Evolutionary conservation across 495 filamentous ascomycete species (phyloP).

Genomic region (Penicillium alfredii): DNA sequence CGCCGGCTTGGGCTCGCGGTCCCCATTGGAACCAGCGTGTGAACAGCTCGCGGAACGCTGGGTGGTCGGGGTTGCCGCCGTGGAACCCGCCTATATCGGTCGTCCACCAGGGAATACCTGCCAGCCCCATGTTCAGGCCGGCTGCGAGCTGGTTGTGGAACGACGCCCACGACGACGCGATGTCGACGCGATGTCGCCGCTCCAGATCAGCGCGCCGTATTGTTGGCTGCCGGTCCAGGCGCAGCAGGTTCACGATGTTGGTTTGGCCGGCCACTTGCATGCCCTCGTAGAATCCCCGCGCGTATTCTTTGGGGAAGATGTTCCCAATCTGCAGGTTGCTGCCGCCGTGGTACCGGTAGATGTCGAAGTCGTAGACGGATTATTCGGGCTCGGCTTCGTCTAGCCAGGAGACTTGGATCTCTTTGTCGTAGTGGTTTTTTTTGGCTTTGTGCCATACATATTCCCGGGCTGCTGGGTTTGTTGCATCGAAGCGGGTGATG

Average conservation of each 20-base stretch:
- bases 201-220: conserved; percentile 56
- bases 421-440: conserved; percentile 50
- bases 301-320: conserved; percentile 50
- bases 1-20: conserved; percentile 48
- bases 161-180: conserved; percentile 48
- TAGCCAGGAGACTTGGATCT: conserved; percentile 56
- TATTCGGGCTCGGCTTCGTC: conserved; percentile 59
- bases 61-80: conserved; percentile 47
- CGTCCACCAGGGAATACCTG: conserved; percentile 55
- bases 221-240: conserved; percentile 56
- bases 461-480: conserved; percentile 44
- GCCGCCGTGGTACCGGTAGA: conserved; percentile 51
- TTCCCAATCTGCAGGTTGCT: conserved; percentile 50
- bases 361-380: conserved; percentile 53
- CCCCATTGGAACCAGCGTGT: conserved; percentile 58
- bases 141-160: conserved; percentile 51
- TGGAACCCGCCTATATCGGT: conserved; percentile 58
- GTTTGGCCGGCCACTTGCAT: conserved; percentile 39
- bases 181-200: conserved; percentile 53
- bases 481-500: conserved; percentile 51
- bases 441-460: conserved; percentile 51
- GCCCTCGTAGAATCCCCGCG: conserved; percentile 52
- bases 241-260: conserved; percentile 52
- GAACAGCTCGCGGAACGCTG: conserved; percentile 51
- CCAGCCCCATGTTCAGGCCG: conserved; percentile 52